phyloP scores from a whole-genome alignment of 768 basidiomycete species.

The Trametes cingulata region DNA sequence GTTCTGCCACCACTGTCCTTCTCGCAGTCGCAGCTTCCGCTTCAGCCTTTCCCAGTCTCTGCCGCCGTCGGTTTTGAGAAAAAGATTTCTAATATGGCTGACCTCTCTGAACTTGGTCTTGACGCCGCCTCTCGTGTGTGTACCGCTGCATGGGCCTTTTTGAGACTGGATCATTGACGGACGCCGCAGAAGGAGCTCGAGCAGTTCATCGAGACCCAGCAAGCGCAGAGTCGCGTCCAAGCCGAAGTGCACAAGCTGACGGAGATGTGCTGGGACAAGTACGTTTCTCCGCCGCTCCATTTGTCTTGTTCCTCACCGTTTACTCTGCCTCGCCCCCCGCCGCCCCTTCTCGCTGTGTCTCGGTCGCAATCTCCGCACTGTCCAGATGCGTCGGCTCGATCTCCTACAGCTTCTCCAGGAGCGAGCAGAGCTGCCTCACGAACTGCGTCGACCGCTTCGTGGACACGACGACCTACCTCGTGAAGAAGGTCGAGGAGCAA shows the following conservation, averaged over 20 bases:
- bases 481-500: constrained; percentile 56
- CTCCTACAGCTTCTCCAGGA: constrained; percentile 72
- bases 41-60: constrained; percentile 5
- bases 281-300: constrained; percentile 32
- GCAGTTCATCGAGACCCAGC: constrained; percentile 78
- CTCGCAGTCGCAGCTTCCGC: background rate
- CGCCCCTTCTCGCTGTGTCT: constrained; percentile 15
- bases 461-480: constrained; percentile 82
- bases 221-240: constrained; percentile 73
- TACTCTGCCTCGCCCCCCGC: background rate
- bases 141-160: constrained; percentile 18
- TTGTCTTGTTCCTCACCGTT: background rate
- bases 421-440: constrained; percentile 78
- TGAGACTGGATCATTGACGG: constrained; percentile 8
- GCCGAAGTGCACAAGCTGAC: constrained; percentile 76
- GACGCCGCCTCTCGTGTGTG: constrained; percentile 77
- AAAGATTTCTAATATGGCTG: constrained; percentile 42
- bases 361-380: constrained; percentile 10
- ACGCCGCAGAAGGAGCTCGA: constrained; percentile 74
- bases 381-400: constrained; percentile 79
- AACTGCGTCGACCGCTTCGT: constrained; percentile 94
- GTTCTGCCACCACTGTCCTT: background rate
- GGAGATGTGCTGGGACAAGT: constrained; percentile 93
- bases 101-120: constrained; percentile 45
- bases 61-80: background rate